Evolutionary conservation across 1,139 yeast genomes (phyloP).

Genomic region (Ogataea hybrid): DNA sequence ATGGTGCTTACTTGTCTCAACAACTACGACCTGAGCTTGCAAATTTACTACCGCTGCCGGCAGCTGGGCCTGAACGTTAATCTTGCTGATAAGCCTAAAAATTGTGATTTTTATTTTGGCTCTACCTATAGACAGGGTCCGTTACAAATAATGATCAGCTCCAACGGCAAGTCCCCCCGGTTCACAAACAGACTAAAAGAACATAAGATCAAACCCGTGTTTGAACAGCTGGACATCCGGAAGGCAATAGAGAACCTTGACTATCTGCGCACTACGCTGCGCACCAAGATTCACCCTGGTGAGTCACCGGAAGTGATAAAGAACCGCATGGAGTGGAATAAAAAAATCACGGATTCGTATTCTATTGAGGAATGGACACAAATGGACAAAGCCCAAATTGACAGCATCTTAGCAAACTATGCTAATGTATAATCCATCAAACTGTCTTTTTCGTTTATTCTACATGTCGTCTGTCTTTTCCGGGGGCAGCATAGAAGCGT

Average conservation of each 20-base stretch:
- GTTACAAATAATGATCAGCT: constrained; percentile 77
- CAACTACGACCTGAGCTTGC: constrained; percentile 59
- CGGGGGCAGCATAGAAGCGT: constrained; percentile 14
- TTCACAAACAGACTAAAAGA: constrained; percentile 66
- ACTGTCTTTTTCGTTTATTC: neutral
- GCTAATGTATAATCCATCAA: constrained; percentile 6
- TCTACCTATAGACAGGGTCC: constrained; percentile 76
- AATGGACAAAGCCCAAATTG: constrained; percentile 31
- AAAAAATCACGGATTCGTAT: constrained; percentile 59
- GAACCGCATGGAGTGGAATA: constrained; percentile 72
- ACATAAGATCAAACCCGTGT: constrained; percentile 42
- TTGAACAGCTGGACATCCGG: constrained; percentile 45
- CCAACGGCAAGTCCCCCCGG: constrained; percentile 82
- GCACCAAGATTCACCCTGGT: constrained; percentile 44
- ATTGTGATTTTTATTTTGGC: constrained; percentile 87
- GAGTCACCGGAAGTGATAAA: constrained; percentile 53
- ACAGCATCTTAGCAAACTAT: constrained; percentile 28
- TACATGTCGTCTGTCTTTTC: constrained; percentile 5
- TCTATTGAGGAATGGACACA: constrained; percentile 60
- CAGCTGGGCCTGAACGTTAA: constrained; percentile 61
- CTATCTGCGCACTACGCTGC: constrained; percentile 49
- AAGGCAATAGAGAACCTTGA: constrained; percentile 67
- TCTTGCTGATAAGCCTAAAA: constrained; percentile 79
- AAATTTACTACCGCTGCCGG: constrained; percentile 61
- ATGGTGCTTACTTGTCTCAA: constrained; percentile 76